A percentile compares a stretch with the other conserved stretches of the same genome.
These are phyloP conservation scores for Crotalaria pallida DNA, from an alignment of 306 rosid genomes.

Conservation along the genomic window DNA sequence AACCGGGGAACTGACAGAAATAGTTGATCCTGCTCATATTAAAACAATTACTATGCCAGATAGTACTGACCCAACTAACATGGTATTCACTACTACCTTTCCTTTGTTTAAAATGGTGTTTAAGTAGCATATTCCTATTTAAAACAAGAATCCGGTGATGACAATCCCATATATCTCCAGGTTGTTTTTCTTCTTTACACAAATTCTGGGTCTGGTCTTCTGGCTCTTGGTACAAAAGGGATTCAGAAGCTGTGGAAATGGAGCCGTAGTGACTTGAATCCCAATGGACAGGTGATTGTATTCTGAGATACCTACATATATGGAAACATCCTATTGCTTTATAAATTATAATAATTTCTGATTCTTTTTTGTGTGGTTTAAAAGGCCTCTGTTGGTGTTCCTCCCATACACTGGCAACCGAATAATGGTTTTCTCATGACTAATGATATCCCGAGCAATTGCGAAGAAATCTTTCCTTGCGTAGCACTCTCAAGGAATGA, in stretches of 20 bases:
- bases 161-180: slow-evolving; percentile 20
- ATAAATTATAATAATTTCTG: neutral
- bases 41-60: slow-evolving; percentile 50
- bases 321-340: slow-evolving; percentile 3
- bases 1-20: slow-evolving; percentile 50
- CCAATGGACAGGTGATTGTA: slow-evolving; percentile 40
- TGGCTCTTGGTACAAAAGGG: slow-evolving; percentile 71
- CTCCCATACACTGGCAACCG: slow-evolving; percentile 4
- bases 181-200: slow-evolving; percentile 63
- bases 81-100: slow-evolving; percentile 36
- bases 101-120: neutral
- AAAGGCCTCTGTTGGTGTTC: slow-evolving; percentile 57
- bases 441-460: neutral
- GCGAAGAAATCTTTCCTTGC: slow-evolving; percentile 46
- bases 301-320: neutral
- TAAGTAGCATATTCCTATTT: neutral
- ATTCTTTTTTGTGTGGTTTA: neutral
- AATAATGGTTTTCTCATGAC: neutral
- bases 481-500: slow-evolving; percentile 56
- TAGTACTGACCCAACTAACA: slow-evolving; percentile 33
- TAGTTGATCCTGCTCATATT: slow-evolving; percentile 47
- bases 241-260: slow-evolving; percentile 69
- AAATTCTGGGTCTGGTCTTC: slow-evolving; percentile 48
- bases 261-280: slow-evolving; percentile 45
- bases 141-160: neutral